Evolutionary conservation across 1,139 yeast species (phyloP), one percentile per base, ranked within the genome.

Genomic region (Ogataea hybrid): DNA sequence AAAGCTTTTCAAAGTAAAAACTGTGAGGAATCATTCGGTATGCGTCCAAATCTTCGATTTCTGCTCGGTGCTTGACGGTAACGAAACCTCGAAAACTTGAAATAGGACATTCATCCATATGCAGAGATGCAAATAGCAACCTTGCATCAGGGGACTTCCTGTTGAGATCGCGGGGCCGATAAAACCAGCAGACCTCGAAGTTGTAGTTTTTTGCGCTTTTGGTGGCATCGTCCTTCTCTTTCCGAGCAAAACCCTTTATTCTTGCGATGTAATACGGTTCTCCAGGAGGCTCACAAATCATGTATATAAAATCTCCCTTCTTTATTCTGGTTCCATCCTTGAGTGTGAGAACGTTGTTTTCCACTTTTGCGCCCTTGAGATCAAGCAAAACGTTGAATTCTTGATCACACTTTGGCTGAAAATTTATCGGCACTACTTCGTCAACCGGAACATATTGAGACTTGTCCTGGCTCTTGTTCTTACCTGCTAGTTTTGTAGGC

Each of bases 181-280:
- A 88, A 59, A 84, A 84, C 97, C 97, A 90, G 65, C 90, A 94
- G 51, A 92, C 81, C 46, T 80, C 81, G 51, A 88, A 79, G 48
- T 67, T 63, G 57, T 70, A 83, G 40, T 74, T 71, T 28, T 68
- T 70, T 2, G 84, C 80, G 20, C 46, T 63, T 21, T 59, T 67
- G 5, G 60, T 50, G 8, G 47, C 44, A 12, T 42, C 42, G 14
- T 33, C 41, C 37, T 51, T 50, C 40, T 56, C 57, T 48, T 71
- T 76, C 37, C 59, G 62, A 12, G 75, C 78, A 59, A 89, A 88
- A 20, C 90, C 95, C 74, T 87, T 77, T 37, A 92, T 74, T 41
- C 94, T 70, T 0, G 95, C 97, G 35, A 92, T 77, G 57, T 87
- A 89, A 65, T 86, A 90, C 0, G 97, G 97, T 54, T 90, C 97